Evolutionary conservation across 1,284 basidiomycete genomes (phyloP).

Genomic region (Wallemia ichthyophaga): DNA sequence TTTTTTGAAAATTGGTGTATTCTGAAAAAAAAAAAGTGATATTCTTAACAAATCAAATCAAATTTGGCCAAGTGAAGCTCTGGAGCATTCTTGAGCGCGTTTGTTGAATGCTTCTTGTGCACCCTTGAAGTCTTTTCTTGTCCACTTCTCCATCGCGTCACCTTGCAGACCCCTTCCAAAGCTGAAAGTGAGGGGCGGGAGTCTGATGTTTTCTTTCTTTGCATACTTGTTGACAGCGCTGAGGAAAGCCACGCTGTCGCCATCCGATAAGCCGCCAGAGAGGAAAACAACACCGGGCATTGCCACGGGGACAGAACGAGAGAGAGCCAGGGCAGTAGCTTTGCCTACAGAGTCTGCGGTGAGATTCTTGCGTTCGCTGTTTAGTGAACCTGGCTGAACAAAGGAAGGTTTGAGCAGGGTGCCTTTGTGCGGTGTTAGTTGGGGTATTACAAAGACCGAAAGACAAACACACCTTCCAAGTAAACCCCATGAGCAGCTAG

Average conservation of each 20-base stretch:
- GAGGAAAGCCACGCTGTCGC: slow-evolving; percentile 6
- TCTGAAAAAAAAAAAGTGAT: too few species aligned
- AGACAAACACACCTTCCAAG: slow-evolving; percentile 18
- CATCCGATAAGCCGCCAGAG: slow-evolving; percentile 15
- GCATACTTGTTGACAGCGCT: slow-evolving; percentile 6
- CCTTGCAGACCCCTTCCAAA: slow-evolving; percentile 24
- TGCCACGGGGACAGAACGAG: slow-evolving; percentile 20
- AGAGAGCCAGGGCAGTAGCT: slow-evolving; percentile 22
- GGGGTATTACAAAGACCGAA: neutral
- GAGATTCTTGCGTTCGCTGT: slow-evolving; percentile 15
- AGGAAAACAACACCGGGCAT: slow-evolving; percentile 24
- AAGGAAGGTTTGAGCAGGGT: slow-evolving; percentile 25
- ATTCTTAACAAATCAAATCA: neutral
- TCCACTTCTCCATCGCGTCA: slow-evolving; percentile 22
- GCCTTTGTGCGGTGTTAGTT: slow-evolving; percentile 12
- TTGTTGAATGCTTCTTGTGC: slow-evolving; percentile 18
- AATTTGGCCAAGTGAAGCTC: slow-evolving; percentile 12
- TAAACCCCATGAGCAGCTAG: slow-evolving; percentile 22
- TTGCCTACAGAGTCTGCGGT: slow-evolving; percentile 21
- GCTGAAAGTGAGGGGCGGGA: slow-evolving; percentile 22
- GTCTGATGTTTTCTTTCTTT: slow-evolving; percentile 1
- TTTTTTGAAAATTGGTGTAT: too few species aligned
- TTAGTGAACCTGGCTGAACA: slow-evolving; percentile 22
- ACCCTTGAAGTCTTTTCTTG: slow-evolving; percentile 18
- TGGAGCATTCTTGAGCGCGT: slow-evolving; percentile 20